Evolutionary conservation across 768 basidiomycete species (phyloP).

Genomic region (Infundibulicybe gibba): DNA sequence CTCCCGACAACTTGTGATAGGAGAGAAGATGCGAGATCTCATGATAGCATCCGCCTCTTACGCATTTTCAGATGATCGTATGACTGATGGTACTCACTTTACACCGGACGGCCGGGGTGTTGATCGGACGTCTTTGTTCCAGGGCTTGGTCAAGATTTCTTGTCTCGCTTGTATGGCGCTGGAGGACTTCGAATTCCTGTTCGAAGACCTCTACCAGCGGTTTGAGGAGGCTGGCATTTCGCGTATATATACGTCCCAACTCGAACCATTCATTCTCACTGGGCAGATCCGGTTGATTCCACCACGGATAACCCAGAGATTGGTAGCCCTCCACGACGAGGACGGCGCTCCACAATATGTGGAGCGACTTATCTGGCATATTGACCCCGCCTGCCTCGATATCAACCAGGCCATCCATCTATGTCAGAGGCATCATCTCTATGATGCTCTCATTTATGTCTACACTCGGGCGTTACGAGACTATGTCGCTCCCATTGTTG

Average conservation of each 20-base stretch:
- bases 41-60: slow-evolving; percentile 87
- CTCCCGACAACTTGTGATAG: slow-evolving; percentile 63
- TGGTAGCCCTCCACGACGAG: slow-evolving; percentile 77
- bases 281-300: slow-evolving; percentile 74
- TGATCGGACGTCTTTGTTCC: slow-evolving; percentile 87
- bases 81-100: slow-evolving; percentile 84
- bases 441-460: slow-evolving; percentile 93
- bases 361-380: slow-evolving; percentile 93
- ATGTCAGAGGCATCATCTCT: slow-evolving; percentile 79
- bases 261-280: slow-evolving; percentile 81
- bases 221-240: slow-evolving; percentile 85
- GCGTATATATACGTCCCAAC: slow-evolving; percentile 75
- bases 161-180: slow-evolving; percentile 79
- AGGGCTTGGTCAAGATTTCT: slow-evolving; percentile 77
- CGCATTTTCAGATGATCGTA: slow-evolving; percentile 92
- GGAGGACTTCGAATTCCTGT: slow-evolving; percentile 81
- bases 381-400: slow-evolving; percentile 87
- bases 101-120: slow-evolving; percentile 86
- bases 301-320: slow-evolving; percentile 81
- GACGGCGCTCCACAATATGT: slow-evolving; percentile 68
- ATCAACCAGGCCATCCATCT: slow-evolving; percentile 89
- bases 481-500: slow-evolving; percentile 85
- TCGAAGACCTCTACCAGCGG: slow-evolving; percentile 89
- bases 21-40: slow-evolving; percentile 72
- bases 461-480: slow-evolving; percentile 88